A percentile compares a stretch with the other conserved stretches of the same genome.
Evolutionary conservation across 306 rosid genomes (phyloP).

Genomic region (Cicer yamashitae): DNA sequence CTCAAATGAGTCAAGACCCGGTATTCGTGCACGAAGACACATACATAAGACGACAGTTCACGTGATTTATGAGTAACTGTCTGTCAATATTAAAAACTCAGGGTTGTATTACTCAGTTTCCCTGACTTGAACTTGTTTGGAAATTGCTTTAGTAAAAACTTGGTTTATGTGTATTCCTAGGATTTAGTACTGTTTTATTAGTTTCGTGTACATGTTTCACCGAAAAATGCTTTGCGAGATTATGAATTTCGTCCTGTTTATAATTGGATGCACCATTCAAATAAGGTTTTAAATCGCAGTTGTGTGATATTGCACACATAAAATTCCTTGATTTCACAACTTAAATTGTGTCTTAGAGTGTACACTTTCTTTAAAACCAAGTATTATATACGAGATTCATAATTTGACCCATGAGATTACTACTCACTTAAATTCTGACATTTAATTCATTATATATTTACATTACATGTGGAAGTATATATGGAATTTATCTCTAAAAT

Average conservation of each 20-base stretch:
- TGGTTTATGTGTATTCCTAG: conserved; percentile 23
- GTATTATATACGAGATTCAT: no score
- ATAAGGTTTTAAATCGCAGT: background rate
- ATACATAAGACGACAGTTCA: conserved; percentile 76
- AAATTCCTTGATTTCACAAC: no score
- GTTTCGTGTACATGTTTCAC: conserved; percentile 21
- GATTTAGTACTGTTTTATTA: conserved; percentile 15
- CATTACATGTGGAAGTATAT: no score
- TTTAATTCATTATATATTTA: no score
- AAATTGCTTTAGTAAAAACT: conserved; percentile 5
- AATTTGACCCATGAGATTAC: no score
- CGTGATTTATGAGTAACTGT: conserved; percentile 51
- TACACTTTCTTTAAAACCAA: no score
- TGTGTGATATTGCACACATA: no score
- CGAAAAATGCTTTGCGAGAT: conserved; percentile 18
- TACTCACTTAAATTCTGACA: no score
- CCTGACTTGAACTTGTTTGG: background rate
- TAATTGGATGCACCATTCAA: conserved; percentile 24
- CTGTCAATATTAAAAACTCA: background rate
- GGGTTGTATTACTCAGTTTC: background rate
- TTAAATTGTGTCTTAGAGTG: no score
- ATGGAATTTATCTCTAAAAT: no score
- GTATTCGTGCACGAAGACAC: conserved; percentile 95
- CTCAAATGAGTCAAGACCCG: conserved; percentile 62
- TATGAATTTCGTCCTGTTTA: conserved; percentile 17